Evolutionary conservation across 108 stramenopile species (phyloP), one percentile per base, ranked within the genome.

Genomic region (Parmales sp.): DNA sequence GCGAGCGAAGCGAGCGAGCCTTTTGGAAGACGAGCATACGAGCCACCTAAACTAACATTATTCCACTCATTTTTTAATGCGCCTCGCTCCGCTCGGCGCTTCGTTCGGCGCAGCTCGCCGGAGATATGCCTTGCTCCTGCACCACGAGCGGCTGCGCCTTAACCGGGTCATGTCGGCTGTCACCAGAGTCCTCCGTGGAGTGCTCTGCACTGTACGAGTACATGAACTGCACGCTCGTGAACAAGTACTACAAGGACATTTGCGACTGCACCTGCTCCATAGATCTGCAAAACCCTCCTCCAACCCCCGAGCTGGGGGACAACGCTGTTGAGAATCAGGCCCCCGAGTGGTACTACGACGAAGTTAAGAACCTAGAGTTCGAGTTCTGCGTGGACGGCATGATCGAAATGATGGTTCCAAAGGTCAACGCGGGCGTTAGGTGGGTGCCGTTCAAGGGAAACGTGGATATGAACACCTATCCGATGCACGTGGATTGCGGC

Each of bases 381-480:
- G 54, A 60, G 31, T 60, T 28, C 31, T 60, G 54, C 54, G 29
- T 34, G 31, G 28, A 60, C 31, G 54, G 54, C 13, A 34, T 60
- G 54, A 34, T 60, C 16, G 54, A 60, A 34, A 60, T 34, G 8
- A 34, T 34, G 9, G 54, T 60, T 60, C 54, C 54, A 28, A 60
- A 60, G 16, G 20, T 34, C 31, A 20, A 60, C 36, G 3, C 13
- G 54, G 54, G 54, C 8, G 36, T 34, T 11, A 34, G 18, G 54
- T 60, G 54, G 54, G 36, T 60, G 13, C 54, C 54, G 29, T 60
- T 60, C 54, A 60, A 60, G 54, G 54, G 54, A 28, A 60, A 28
- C 54, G 54, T 60, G n/a, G 13, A 18, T 34, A 13, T 60, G 2
- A 60, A 60, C 26, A 60, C 54, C 11, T 60, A 34, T 34, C 54